phyloP scores from a whole-genome alignment of 179 eudicot species.

The Sideroxylon spinosum region DNA sequence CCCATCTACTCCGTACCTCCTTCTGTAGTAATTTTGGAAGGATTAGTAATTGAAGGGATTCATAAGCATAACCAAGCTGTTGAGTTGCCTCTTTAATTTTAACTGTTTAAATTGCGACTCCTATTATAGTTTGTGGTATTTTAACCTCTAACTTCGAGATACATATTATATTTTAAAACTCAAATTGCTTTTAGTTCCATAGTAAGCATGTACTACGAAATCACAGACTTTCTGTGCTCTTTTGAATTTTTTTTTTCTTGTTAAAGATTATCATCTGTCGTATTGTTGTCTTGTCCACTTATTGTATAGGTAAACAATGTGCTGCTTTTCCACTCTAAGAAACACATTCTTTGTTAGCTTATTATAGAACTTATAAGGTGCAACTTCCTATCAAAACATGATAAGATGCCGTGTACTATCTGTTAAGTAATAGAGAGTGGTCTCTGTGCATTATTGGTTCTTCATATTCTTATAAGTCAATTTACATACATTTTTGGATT shows the following conservation, averaged over 20 bases:
- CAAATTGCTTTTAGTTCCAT: neutral
- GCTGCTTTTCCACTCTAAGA: conserved; percentile 8
- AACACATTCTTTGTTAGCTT: neutral
- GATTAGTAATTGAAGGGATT: neutral
- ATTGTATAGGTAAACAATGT: neutral
- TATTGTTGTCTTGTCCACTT: neutral
- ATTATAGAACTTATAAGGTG: neutral
- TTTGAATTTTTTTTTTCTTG: neutral
- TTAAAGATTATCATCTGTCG: neutral
- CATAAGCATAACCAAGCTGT: neutral
- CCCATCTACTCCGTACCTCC: neutral
- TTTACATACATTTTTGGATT: conserved; percentile 1
- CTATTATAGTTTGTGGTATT: neutral
- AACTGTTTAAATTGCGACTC: neutral
- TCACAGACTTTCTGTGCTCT: conserved; percentile 2
- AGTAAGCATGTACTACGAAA: neutral
- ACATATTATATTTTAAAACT: neutral
- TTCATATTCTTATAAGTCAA: neutral
- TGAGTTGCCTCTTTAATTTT: neutral
- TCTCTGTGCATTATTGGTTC: neutral
- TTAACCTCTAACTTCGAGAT: neutral
- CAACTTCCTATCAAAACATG: conserved; percentile 9
- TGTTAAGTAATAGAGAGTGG: neutral
- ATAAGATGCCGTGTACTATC: neutral
- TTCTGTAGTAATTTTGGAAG: conserved; percentile 2